Conservation (phyloP, 345 rosid species). For the Lepidium sativum region DNA sequence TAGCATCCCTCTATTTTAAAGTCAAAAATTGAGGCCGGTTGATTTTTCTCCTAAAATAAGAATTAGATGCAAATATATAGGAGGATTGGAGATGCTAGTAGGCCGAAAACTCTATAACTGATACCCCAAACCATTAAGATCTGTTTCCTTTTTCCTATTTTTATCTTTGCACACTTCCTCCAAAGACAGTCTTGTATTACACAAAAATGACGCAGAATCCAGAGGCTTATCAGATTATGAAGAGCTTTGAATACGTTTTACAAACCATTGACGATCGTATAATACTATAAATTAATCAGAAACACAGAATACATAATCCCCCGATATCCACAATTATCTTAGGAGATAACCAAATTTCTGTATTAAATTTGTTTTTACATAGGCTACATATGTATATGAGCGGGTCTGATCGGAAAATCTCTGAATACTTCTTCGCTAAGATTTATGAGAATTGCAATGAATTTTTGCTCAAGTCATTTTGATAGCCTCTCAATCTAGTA, state of each 20-base stretch:
- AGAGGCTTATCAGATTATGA: not conserved
- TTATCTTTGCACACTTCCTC: not conserved
- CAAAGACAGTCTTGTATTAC: not conserved
- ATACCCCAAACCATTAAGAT: not conserved
- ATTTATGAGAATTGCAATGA: slow-evolving; percentile 11
- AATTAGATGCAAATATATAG: no score
- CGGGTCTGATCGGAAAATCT: no score
- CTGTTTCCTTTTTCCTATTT: not conserved
- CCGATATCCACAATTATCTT: not conserved
- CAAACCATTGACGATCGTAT: not conserved
- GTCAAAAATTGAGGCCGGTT: no score
- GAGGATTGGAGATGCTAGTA: no score
- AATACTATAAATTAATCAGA: not conserved
- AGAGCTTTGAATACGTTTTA: not conserved
- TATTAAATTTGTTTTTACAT: no score
- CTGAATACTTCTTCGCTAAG: no score
- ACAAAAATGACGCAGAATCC: not conserved
- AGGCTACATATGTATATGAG: no score
- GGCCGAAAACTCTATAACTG: slow-evolving; percentile 14
- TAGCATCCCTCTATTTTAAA: no score
- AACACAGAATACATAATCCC: not conserved
- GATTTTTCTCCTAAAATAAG: no score
- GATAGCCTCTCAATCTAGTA: slow-evolving; percentile 8
- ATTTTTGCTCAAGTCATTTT: slow-evolving; percentile 11
- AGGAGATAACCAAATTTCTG: not conserved